These are phyloP conservation scores for Ophiocordyceps robertsii DNA, from an alignment of 2,329 filamentous ascomycete genomes.

Conservation along the genomic window DNA sequence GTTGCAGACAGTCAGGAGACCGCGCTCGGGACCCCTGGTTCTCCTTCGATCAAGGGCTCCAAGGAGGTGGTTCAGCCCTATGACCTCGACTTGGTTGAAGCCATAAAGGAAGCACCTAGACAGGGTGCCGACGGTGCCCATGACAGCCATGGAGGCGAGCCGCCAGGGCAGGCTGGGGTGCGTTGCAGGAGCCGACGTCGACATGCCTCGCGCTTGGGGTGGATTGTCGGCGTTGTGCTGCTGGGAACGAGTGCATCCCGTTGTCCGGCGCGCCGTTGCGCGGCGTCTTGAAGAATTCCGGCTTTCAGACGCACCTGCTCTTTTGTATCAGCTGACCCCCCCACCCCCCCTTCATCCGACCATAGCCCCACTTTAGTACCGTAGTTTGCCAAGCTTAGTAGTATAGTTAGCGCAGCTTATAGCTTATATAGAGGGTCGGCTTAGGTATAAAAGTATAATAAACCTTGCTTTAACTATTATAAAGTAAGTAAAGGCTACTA, in stretches of 20 bases:
- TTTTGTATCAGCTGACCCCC: not conserved
- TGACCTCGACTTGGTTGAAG: constrained; percentile 61
- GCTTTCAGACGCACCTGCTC: too few species aligned
- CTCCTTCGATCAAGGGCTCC: constrained; percentile 60
- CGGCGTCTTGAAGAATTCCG: not conserved
- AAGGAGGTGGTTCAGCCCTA: constrained; percentile 65
- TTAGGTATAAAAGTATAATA: too few species aligned
- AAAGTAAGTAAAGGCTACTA: too few species aligned
- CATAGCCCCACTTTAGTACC: too few species aligned
- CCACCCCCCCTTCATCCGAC: too few species aligned
- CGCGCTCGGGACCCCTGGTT: constrained; percentile 52
- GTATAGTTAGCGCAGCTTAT: too few species aligned
- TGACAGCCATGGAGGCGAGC: constrained; percentile 56
- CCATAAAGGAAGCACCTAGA: constrained; percentile 64
- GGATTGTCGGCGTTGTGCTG: not conserved
- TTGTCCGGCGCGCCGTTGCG: not conserved
- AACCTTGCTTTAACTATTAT: too few species aligned
- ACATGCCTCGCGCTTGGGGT: constrained; percentile 3
- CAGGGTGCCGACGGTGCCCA: constrained; percentile 58
- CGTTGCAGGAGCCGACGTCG: constrained; percentile 10
- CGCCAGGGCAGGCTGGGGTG: constrained; percentile 57
- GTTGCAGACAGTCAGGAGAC: constrained; percentile 59
- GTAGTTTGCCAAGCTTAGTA: too few species aligned
- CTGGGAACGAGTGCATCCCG: not conserved
- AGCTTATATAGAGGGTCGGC: too few species aligned